phyloP scores from a whole-genome alignment of 495 filamentous ascomycete species.

The Physcia stellaris region DNA sequence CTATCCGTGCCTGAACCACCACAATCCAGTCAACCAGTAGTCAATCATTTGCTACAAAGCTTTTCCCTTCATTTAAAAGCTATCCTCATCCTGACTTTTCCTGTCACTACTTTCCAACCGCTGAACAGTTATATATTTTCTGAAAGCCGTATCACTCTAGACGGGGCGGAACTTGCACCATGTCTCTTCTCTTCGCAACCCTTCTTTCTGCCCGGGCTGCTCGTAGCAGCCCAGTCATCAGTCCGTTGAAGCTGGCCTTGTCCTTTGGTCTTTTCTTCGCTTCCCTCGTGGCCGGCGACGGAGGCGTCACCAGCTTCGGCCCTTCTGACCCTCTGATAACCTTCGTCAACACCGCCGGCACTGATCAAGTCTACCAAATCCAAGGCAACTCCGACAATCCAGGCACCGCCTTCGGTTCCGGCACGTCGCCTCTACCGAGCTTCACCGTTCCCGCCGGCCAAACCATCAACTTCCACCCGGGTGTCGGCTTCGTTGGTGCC shows the following conservation, averaged over 20 bases:
- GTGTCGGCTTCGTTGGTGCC: conserved; percentile 7
- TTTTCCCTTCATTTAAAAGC: too few relatives aligned
- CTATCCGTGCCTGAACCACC: too few relatives aligned
- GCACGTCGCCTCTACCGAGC: neutral
- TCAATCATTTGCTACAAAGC: too few relatives aligned
- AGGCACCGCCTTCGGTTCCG: neutral
- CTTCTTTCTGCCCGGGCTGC: too few relatives aligned
- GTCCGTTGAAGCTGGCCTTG: too few relatives aligned
- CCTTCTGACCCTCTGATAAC: neutral
- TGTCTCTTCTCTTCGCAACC: conserved; percentile 1
- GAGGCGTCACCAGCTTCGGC: neutral
- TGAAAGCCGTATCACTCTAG: too few relatives aligned
- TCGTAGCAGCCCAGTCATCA: neutral
- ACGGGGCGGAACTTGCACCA: too few relatives aligned
- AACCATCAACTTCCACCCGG: conserved; percentile 1
- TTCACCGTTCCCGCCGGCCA: conserved; percentile 2
- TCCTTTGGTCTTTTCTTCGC: neutral
- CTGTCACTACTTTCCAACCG: too few relatives aligned
- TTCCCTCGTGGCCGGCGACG: neutral
- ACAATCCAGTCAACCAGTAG: too few relatives aligned
- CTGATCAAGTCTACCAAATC: conserved; percentile 8
- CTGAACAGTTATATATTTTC: too few relatives aligned
- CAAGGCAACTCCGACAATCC: conserved; percentile 6
- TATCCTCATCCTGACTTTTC: too few relatives aligned
- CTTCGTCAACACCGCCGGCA: conserved; percentile 3